These are phyloP conservation scores for Vigna reflexopilosa DNA, from an alignment of 306 rosid species.

Conservation along the genomic window DNA sequence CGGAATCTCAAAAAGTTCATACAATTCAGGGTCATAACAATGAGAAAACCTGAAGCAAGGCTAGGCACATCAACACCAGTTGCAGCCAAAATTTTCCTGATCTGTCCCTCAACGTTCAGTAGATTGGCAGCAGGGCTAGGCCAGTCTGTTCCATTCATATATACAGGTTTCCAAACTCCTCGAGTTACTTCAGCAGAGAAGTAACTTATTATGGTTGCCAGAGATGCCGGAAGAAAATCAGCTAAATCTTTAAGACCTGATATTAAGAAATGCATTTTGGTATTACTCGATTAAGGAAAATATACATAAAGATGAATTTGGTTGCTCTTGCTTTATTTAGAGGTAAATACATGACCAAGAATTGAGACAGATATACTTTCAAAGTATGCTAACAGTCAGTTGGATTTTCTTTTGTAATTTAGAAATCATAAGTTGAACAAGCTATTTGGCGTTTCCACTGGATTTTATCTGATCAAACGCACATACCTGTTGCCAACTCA, in stretches of 20 bases:
- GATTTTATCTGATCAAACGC: slow-evolving; percentile 29
- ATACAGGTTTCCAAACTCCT: slow-evolving; percentile 92
- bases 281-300: slow-evolving; percentile 27
- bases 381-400: slow-evolving; percentile 22
- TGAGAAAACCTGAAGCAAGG: slow-evolving; percentile 78
- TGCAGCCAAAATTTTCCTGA: slow-evolving; percentile 88
- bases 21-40: slow-evolving; percentile 29
- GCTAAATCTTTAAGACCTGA: slow-evolving; percentile 98
- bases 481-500: slow-evolving; percentile 90
- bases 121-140: slow-evolving; percentile 97
- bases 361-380: slow-evolving; percentile 21
- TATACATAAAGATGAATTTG: slow-evolving; percentile 35
- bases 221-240: slow-evolving; percentile 96
- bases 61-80: slow-evolving; percentile 97
- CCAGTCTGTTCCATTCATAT: slow-evolving; percentile 99
- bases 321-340: slow-evolving; percentile 24
- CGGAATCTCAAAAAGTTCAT: not conserved
- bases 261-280: slow-evolving; percentile 34
- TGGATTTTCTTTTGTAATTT: slow-evolving; percentile 26
- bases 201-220: slow-evolving; percentile 96
- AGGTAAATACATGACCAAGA: slow-evolving; percentile 2
- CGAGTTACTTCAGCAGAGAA: slow-evolving; percentile 97
- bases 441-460: slow-evolving; percentile 19
- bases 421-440: slow-evolving; percentile 14
- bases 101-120: slow-evolving; percentile 86